Conservation (phyloP, 192 early-diverging fungal genomes). For the Backusella circina region DNA sequence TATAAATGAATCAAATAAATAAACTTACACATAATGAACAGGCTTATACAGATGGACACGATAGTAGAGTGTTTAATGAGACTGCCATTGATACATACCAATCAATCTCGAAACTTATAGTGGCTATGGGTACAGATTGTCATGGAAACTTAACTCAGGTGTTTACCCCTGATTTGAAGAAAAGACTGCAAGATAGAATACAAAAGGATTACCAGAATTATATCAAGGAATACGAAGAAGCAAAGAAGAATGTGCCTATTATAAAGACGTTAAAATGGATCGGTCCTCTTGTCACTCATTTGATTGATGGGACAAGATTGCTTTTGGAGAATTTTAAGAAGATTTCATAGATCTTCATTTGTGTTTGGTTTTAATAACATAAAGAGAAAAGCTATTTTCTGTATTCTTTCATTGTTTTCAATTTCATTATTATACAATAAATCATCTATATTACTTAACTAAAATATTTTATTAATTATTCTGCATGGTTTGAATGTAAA, state of each 20-base stretch:
- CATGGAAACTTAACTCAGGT: neutral
- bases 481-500: too few species aligned
- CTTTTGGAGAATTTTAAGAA: neutral
- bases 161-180: neutral
- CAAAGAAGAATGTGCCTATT: neutral
- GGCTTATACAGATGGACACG: neutral
- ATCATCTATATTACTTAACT: too few species aligned
- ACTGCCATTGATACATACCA: neutral
- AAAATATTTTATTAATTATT: too few species aligned
- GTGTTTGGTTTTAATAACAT: neutral
- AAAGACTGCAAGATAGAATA: neutral
- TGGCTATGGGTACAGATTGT: neutral
- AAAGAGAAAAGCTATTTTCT: neutral
- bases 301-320: neutral
- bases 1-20: neutral
- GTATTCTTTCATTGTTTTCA: neutral
- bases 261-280: neutral
- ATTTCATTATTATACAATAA: neutral
- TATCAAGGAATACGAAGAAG: neutral
- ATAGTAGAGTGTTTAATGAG: neutral
- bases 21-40: neutral
- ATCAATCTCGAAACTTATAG: neutral
- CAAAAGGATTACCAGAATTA: neutral
- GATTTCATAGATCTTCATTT: neutral
- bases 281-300: neutral